Evolutionary conservation across 768 basidiomycete species (phyloP).

Genomic region (Infundibulicybe gibba): DNA sequence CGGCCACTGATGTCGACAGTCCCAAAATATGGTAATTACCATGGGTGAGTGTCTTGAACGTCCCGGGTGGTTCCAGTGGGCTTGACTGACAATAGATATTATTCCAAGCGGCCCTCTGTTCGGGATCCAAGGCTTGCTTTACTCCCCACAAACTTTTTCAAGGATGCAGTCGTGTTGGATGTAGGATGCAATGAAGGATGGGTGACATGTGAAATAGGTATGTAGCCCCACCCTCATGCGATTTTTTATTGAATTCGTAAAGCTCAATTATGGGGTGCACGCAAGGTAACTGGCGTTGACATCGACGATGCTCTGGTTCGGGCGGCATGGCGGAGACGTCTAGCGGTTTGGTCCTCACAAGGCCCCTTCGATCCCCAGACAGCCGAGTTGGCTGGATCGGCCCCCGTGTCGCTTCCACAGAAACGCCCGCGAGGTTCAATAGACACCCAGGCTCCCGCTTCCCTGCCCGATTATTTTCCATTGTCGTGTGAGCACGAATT

Average conservation of each 20-base stretch:
- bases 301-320: conserved; percentile 76
- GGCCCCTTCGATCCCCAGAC: conserved; percentile 24
- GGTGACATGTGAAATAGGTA: conserved; percentile 86
- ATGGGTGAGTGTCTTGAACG: conserved; percentile 40
- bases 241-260: conserved; percentile 4
- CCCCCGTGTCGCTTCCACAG: conserved; percentile 5
- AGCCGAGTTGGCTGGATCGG: background rate
- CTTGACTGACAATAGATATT: conserved; percentile 49
- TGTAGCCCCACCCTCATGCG: conserved; percentile 4
- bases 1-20: conserved; percentile 5
- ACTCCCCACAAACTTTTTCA: conserved; percentile 52
- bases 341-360: conserved; percentile 70
- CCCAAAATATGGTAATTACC: conserved; percentile 71
- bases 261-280: conserved; percentile 66
- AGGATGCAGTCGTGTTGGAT: conserved; percentile 64
- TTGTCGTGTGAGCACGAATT: conserved; percentile 72
- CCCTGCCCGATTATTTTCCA: conserved; percentile 61
- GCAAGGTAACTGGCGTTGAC: conserved; percentile 78
- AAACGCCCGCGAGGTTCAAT: conserved; percentile 19
- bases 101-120: conserved; percentile 63
- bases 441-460: background rate
- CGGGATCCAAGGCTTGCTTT: conserved; percentile 64
- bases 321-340: conserved; percentile 69
- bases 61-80: too few species aligned
- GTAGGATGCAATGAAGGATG: conserved; percentile 86